Conservation (phyloP, 2,329 filamentous ascomycete species). For the Sporothrix variecibatus region DNA sequence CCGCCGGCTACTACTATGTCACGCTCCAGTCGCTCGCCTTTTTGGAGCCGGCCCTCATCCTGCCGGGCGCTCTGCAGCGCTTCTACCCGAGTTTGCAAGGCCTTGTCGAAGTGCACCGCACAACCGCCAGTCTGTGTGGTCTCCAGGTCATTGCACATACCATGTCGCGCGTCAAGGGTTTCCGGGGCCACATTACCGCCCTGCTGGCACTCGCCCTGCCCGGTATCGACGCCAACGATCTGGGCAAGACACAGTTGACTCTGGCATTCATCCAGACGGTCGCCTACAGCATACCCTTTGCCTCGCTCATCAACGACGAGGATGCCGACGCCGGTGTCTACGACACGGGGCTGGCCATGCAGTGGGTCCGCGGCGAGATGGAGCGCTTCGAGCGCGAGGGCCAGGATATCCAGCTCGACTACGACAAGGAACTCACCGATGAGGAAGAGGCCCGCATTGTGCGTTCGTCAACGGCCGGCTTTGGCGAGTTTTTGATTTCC, state of each 20-base stretch:
- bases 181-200: constrained; percentile 92
- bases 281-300: constrained; percentile 92
- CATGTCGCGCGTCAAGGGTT: constrained; percentile 93
- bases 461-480: constrained; percentile 89
- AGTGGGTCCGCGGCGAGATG: constrained; percentile 94
- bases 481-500: constrained; percentile 88
- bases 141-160: constrained; percentile 89
- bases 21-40: constrained; percentile 87
- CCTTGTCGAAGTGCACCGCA: constrained; percentile 93
- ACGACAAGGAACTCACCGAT: constrained; percentile 76
- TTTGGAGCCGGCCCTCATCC: constrained; percentile 85
- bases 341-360: constrained; percentile 75
- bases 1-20: constrained; percentile 88
- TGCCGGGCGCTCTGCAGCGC: constrained; percentile 89
- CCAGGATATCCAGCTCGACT: constrained; percentile 81
- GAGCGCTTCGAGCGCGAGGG: constrained; percentile 90
- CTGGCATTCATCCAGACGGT: constrained; percentile 94
- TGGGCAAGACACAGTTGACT: constrained; percentile 94
- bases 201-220: constrained; percentile 89
- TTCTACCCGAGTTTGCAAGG: constrained; percentile 98
- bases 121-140: constrained; percentile 87
- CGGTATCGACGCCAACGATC: constrained; percentile 95
- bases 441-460: constrained; percentile 85
- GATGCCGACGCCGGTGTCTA: constrained; percentile 67
- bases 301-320: constrained; percentile 69